Percentiles rank a stretch among this genome's conserved stretches.
These are phyloP conservation scores for Backusella morwellensis DNA, from an alignment of 192 early-diverging fungal species.

Conservation along the genomic window DNA sequence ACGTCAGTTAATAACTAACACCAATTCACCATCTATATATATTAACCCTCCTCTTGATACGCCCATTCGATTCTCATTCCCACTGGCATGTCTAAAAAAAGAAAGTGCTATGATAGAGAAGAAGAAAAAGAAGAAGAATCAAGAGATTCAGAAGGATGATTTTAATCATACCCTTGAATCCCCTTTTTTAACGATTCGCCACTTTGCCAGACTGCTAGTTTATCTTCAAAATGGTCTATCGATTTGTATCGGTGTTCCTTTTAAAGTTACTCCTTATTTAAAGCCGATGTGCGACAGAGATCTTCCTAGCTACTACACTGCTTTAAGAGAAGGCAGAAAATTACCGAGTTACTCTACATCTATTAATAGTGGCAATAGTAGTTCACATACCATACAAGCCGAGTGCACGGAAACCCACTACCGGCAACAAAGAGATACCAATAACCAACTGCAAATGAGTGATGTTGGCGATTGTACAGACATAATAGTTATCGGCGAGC, in stretches of 20 bases:
- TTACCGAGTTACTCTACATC: not conserved
- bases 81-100: slow-evolving; percentile 12
- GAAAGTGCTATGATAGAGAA: not conserved
- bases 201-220: slow-evolving; percentile 23
- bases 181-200: slow-evolving; percentile 21
- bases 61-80: slow-evolving; percentile 28
- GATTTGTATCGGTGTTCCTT: slow-evolving; percentile 18
- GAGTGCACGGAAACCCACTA: not conserved
- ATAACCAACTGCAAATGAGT: not conserved
- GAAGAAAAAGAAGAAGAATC: not conserved
- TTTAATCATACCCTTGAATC: slow-evolving; percentile 27
- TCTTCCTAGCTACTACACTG: not conserved
- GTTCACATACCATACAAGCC: not conserved
- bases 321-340: not conserved
- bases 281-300: not conserved
- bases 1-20: slow-evolving; percentile 13
- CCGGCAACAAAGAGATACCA: not conserved
- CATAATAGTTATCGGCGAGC: not conserved
- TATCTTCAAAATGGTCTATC: slow-evolving; percentile 7
- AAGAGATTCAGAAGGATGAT: not conserved
- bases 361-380: not conserved
- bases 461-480: not conserved
- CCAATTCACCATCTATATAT: slow-evolving; percentile 16
- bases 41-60: slow-evolving; percentile 27
- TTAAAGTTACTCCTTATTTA: not conserved